phyloP scores from a whole-genome alignment of 371 early-diverging fungal species.

The Funneliformis caledonium region DNA sequence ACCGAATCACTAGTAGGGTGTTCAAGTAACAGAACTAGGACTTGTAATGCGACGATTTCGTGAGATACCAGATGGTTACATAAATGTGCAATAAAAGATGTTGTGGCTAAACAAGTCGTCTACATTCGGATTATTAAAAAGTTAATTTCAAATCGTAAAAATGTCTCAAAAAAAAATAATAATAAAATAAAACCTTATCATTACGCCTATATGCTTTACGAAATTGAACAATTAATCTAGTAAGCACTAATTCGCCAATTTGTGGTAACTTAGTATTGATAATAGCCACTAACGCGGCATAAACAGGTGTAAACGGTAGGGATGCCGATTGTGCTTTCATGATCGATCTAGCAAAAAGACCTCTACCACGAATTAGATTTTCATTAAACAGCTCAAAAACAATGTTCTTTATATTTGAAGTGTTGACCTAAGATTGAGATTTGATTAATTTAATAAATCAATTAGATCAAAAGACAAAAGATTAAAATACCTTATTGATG shows the following conservation, averaged over 20 bases:
- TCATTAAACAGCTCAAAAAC: constrained; percentile 89
- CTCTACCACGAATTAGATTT: constrained; percentile 93
- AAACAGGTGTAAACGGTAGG: constrained; percentile 90
- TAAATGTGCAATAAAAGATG: constrained; percentile 91
- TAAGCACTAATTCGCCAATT: constrained; percentile 88
- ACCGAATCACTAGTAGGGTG: constrained; percentile 96
- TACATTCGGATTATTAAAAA: constrained; percentile 27
- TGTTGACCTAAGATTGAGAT: constrained; percentile 66
- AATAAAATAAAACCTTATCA: constrained; percentile 69
- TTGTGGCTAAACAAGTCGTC: constrained; percentile 78
- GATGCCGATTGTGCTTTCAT: constrained; percentile 95
- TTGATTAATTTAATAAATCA: background rate
- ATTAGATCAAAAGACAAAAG: background rate
- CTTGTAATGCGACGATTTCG: constrained; percentile 89
- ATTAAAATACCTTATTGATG: constrained; percentile 79
- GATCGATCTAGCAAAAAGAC: constrained; percentile 83
- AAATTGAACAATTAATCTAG: constrained; percentile 87
- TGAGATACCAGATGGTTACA: constrained; percentile 91
- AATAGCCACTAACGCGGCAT: constrained; percentile 87
- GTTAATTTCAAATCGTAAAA: constrained; percentile 1
- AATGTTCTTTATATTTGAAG: constrained; percentile 88
- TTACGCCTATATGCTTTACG: constrained; percentile 89
- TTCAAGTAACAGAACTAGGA: constrained; percentile 85
- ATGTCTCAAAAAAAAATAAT: background rate
- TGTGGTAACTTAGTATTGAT: constrained; percentile 94